Percentiles rank a stretch among this genome's conserved stretches.
Evolutionary conservation across 129 eudicot species (phyloP).

Genomic region (Gnaphalium uliginosum): DNA sequence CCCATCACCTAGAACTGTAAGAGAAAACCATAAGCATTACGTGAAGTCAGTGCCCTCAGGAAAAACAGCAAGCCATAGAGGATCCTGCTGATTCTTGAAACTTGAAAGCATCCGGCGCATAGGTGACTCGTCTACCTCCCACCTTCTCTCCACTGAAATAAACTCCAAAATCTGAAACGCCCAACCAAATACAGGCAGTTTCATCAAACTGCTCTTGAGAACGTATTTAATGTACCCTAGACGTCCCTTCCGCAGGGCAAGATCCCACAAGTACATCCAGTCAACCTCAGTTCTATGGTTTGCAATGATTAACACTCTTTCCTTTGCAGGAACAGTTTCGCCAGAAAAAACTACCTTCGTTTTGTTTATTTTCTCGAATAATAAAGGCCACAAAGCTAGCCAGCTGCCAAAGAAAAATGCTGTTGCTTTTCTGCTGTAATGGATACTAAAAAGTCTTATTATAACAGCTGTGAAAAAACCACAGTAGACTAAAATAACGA

Average conservation of each 20-base stretch:
- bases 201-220: slow-evolving; percentile 91
- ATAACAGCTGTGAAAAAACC: slow-evolving; percentile 63
- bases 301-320: slow-evolving; percentile 68
- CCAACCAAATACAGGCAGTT: slow-evolving; percentile 92
- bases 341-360: slow-evolving; percentile 87
- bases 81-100: slow-evolving; percentile 58
- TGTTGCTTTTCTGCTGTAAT: slow-evolving; percentile 70
- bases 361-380: slow-evolving; percentile 81
- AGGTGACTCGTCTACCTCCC: slow-evolving; percentile 67
- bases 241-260: slow-evolving; percentile 79
- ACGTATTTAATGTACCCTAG: slow-evolving; percentile 75
- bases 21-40: slow-evolving; percentile 40
- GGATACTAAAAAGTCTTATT: slow-evolving; percentile 67
- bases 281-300: slow-evolving; percentile 95
- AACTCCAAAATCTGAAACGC: slow-evolving; percentile 84
- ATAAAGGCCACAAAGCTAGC: slow-evolving; percentile 90
- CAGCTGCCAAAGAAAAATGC: slow-evolving; percentile 77
- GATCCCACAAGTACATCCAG: slow-evolving; percentile 99
- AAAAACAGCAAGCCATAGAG: slow-evolving; percentile 89
- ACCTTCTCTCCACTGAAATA: slow-evolving; percentile 75
- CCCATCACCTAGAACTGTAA: slow-evolving; percentile 7
- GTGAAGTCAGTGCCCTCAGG: slow-evolving; percentile 98
- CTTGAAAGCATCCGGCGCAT: slow-evolving; percentile 73
- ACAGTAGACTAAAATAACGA: slow-evolving; percentile 58
- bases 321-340: slow-evolving; percentile 56